phyloP scores from a whole-genome alignment of 2,329 filamentous ascomycete species.

The Ophiostoma piceae region DNA sequence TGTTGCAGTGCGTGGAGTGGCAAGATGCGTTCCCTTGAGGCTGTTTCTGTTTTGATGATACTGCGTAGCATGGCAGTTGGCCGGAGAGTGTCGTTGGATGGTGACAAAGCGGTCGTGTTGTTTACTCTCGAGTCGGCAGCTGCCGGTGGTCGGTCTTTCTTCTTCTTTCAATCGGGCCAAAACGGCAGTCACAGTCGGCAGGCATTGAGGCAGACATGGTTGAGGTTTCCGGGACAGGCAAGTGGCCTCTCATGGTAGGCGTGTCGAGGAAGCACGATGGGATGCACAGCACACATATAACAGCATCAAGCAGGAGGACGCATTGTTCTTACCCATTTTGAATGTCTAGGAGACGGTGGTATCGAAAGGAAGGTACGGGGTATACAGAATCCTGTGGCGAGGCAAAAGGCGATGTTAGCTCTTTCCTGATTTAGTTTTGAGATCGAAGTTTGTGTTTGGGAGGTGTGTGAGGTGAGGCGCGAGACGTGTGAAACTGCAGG shows the following conservation, averaged over 20 bases:
- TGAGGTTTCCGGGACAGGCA: neutral
- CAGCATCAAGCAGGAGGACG: conserved; percentile 21
- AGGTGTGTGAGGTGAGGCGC: neutral
- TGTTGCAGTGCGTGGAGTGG: neutral
- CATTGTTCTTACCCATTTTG: conserved; percentile 45
- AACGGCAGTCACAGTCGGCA: neutral
- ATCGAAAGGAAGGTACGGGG: conserved; percentile 24
- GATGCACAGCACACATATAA: conserved; percentile 9
- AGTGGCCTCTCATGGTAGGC: neutral
- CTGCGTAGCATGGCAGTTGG: neutral
- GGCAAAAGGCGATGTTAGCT: conserved; percentile 14
- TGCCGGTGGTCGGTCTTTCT: neutral
- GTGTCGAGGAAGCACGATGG: neutral
- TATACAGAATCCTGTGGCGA: conserved; percentile 18
- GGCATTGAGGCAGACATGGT: neutral
- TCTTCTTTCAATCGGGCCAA: too few species aligned
- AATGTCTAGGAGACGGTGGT: conserved; percentile 25
- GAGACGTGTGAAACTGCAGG: neutral
- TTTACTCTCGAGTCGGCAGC: conserved; percentile 7
- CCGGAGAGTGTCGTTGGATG: neutral
- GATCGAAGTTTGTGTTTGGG: neutral
- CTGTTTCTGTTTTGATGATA: neutral
- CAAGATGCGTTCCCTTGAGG: neutral
- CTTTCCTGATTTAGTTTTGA: conserved; percentile 3
- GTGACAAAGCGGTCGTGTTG: neutral